Evolutionary conservation across 306 rosid genomes (phyloP), one percentile per base, ranked within the genome.

Genomic region (Prunus davidiana): DNA sequence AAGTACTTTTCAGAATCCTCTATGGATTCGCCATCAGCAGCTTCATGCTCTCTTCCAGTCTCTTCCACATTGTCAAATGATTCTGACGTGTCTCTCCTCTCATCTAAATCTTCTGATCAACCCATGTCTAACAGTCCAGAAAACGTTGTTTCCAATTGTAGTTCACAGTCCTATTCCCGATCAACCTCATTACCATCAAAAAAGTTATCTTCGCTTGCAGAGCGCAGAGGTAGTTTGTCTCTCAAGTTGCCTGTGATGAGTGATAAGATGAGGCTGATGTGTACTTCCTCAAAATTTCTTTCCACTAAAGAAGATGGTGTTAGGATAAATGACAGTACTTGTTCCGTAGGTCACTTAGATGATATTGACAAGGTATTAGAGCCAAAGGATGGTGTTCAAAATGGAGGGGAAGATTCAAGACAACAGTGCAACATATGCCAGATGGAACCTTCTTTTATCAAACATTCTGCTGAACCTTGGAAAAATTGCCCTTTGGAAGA

Each of bases 181-280:
- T 72, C 91, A 71, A 79, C 82, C 71, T 78, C 87, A 67, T 77
- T 64, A 57, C 75, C 86, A 51, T 85, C 84, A 69, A 90, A 89
- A 83, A 92, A 88, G 77, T 77, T 86, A 45, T 83, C 90, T 69
- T 92, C 97, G 67, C 95, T 95, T 76, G 97, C 96, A 38, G 91
- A 92, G 82, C 96, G 97, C 69, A 87, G 97, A 84, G 97, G 97
- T 61, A 91, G 87, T 75, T 72, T 90, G 77, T 85, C 89, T 86
- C 89, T 95, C 54, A 90, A 88, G 76, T 83, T 95, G 83, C 96
- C 99, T 8, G 75, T 81, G 22, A 75, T 78, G 85, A 79, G 82
- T 71, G 89, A 89, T 67, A 87, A 87, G 57, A 66, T 77, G 50
- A 73, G 79, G 84, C 79, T 75, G 54, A 50, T 67, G 34, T 82